Evolutionary conservation across 352 stramenopile genomes (phyloP), one percentile per base, ranked within the genome.

Genomic region (Globisporangium cystogenes): DNA sequence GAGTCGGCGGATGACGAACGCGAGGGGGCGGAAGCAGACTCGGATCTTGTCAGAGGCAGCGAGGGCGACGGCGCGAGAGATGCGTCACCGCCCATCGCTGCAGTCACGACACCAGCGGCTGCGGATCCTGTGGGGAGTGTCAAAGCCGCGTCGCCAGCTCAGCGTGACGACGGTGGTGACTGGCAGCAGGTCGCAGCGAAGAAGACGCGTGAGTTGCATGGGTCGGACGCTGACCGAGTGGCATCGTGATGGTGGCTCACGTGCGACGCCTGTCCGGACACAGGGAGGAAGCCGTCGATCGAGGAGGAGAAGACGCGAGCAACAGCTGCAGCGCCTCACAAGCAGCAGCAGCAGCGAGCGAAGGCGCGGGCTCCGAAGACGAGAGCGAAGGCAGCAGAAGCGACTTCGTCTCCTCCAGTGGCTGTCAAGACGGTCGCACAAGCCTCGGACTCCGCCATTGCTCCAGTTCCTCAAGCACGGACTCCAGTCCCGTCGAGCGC

Each of bases 171-270:
- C 7, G 11, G 26, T 15, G 40, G 20, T 21, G 58, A 70, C 1
- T 73, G 65, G 65, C 47, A 63, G 21, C 50, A 39, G 3, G 62
- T 63, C 1, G 52, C 58, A 20, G 62, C 62, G 31, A 70, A 65
- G 36, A 73, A 68, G 46, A 53, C 46, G 12, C 64, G 65, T 72
- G 51, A 26, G 62, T 64, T 41, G 46, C 1, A n/a, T n/a, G 18
- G 1, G 6, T 21, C 40, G 7, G n/a, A 15, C 3, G 36, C 36
- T 40, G 18, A 27, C 18, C 23, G 27, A 37, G 21, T 18, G 14
- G 5, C 36, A 11, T 0, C 11, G 31, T 4, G 31, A 15, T 11
- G 7, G 31, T 36, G 2, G 33, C 33, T 39, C 14, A 39, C 33
- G 33, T 16, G 33, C 14, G 33, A 16, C 18, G 33, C 33, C 6